These are phyloP conservation scores for Spergularia azorica DNA, from an alignment of 179 eudicot species.

Conservation along the genomic window DNA sequence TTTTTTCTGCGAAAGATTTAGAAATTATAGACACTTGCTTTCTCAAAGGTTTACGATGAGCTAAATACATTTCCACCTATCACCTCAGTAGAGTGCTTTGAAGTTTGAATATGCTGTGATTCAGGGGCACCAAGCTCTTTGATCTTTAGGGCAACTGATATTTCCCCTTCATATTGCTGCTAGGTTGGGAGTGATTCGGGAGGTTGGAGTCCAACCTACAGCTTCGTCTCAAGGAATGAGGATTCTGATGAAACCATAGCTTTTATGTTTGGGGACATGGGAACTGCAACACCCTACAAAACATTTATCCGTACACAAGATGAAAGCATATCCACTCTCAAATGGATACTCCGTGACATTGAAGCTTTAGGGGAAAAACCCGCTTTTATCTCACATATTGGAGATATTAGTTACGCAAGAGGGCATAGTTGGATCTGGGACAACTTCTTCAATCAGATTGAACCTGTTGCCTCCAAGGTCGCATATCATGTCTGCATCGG, in stretches of 20 bases:
- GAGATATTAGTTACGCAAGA: conserved; percentile 91
- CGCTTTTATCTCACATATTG: conserved; percentile 84
- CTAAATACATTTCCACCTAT: background rate
- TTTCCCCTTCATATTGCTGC: background rate
- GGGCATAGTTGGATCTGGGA: conserved; percentile 98
- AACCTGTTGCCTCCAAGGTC: conserved; percentile 73
- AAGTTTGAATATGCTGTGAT: background rate
- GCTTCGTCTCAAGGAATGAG: conserved; percentile 66
- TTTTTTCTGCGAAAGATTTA: no score
- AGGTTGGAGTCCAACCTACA: conserved; percentile 83
- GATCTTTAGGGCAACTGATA: background rate
- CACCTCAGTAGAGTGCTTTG: background rate
- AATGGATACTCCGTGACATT: conserved; percentile 90
- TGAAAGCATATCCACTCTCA: conserved; percentile 77
- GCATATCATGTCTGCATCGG: conserved; percentile 97
- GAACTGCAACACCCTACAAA: conserved; percentile 81
- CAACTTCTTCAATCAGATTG: conserved; percentile 81
- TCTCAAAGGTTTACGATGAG: background rate
- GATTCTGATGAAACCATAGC: conserved; percentile 79
- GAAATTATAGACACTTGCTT: no score
- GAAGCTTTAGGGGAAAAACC: conserved; percentile 87
- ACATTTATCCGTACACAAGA: conserved; percentile 82
- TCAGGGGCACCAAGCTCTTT: background rate
- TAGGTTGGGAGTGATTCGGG: conserved; percentile 94
- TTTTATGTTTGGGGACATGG: conserved; percentile 95